phyloP scores from a whole-genome alignment of 2,329 filamentous ascomycete species.

The Arthrocladium fulminans region DNA sequence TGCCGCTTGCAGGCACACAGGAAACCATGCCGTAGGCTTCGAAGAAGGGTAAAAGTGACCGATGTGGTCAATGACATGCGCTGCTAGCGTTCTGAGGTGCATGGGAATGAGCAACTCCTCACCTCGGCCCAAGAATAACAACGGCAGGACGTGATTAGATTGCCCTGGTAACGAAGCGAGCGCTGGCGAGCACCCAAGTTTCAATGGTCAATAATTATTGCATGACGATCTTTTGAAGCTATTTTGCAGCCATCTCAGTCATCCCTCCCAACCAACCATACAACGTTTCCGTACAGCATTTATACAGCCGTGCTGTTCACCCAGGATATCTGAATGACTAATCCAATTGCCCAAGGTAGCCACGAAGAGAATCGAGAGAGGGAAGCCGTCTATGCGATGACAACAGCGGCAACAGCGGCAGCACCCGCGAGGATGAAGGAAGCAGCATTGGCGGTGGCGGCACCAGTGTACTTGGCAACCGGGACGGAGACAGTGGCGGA shows the following conservation, averaged over 20 bases:
- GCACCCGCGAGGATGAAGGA: slow-evolving; percentile 26
- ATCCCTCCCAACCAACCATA: not conserved
- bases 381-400: slow-evolving; percentile 25
- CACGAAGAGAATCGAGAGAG: slow-evolving; percentile 9
- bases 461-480: slow-evolving; percentile 25
- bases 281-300: not conserved
- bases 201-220: slow-evolving; percentile 9
- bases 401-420: slow-evolving; percentile 24
- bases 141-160: not conserved
- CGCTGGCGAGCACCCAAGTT: not conserved
- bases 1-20: too few relatives aligned
- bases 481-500: slow-evolving; percentile 15
- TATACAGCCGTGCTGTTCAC: slow-evolving; percentile 1
- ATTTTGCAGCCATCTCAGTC: not conserved
- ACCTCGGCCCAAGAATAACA: not conserved
- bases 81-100: too few relatives aligned
- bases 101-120: too few relatives aligned
- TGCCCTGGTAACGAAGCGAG: not conserved
- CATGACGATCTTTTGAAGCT: slow-evolving; percentile 1
- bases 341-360: slow-evolving; percentile 11
- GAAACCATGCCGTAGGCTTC: too few relatives aligned
- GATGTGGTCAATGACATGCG: too few relatives aligned
- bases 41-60: too few relatives aligned
- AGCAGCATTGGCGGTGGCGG: slow-evolving; percentile 25
- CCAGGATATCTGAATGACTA: slow-evolving; percentile 19